Conservation (phyloP, 2,329 filamentous ascomycete genomes). For the Botrytis elliptica region DNA sequence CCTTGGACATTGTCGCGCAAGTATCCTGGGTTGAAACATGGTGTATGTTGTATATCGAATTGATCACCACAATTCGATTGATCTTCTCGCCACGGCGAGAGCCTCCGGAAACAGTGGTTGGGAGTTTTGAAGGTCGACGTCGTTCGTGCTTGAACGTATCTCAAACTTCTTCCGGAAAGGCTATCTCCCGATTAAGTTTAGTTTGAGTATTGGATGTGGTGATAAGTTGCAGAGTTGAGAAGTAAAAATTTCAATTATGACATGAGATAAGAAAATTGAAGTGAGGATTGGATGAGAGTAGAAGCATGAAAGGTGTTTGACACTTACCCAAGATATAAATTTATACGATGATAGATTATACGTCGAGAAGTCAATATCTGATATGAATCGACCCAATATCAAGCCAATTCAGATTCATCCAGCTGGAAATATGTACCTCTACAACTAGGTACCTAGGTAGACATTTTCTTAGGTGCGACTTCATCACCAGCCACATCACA, state of each 20-base stretch:
- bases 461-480: background rate
- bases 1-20: constrained; percentile 46
- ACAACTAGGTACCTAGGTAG: background rate
- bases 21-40: constrained; percentile 68
- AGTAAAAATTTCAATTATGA: background rate
- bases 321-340: background rate
- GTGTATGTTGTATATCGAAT: constrained; percentile 15
- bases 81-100: constrained; percentile 22
- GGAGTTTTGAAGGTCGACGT: constrained; percentile 14
- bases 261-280: background rate
- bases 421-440: background rate
- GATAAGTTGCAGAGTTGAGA: background rate
- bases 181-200: constrained; percentile 18
- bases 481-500: background rate
- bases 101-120: constrained; percentile 11
- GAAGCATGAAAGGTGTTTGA: background rate
- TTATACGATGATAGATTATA: no score
- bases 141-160: constrained; percentile 18
- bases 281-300: background rate
- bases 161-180: constrained; percentile 17
- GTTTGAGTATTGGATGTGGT: constrained; percentile 6
- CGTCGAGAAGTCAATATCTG: background rate
- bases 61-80: constrained; percentile 20
- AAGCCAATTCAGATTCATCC: background rate
- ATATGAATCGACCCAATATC: background rate